Conservation (phyloP, 2,329 filamentous ascomycete genomes). For the Podosphaera leucotricha region DNA sequence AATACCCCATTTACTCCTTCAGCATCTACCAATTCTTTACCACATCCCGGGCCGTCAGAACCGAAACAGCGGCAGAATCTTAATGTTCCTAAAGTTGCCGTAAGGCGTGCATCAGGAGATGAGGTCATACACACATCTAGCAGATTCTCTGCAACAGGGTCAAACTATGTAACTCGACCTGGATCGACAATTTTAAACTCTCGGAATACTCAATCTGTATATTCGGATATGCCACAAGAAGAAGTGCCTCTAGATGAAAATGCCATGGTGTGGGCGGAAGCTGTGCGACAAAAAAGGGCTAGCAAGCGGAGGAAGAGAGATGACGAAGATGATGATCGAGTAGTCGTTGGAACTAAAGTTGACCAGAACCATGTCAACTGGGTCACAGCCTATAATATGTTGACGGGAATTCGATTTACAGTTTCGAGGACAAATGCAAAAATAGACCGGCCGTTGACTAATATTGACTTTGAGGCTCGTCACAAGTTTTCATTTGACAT, state of each 20-base stretch:
- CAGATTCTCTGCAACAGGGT: conserved; percentile 44
- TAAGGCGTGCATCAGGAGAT: conserved; percentile 41
- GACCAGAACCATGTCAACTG: conserved; percentile 94
- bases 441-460: conserved; percentile 69
- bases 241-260: conserved; percentile 76
- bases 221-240: conserved; percentile 64
- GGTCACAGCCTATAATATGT: conserved; percentile 98
- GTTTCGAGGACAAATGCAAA: conserved; percentile 95
- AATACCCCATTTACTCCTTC: conserved; percentile 22
- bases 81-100: conserved; percentile 51
- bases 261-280: conserved; percentile 75
- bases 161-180: conserved; percentile 38
- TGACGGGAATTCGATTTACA: conserved; percentile 92
- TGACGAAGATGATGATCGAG: conserved; percentile 76
- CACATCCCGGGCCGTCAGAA: conserved; percentile 28
- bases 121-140: conserved; percentile 51
- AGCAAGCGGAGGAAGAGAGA: conserved; percentile 67
- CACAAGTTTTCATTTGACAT: conserved; percentile 99
- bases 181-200: conserved; percentile 66
- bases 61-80: conserved; percentile 70
- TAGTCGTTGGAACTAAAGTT: conserved; percentile 90
- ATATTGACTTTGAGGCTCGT: conserved; percentile 78
- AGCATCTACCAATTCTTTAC: conserved; percentile 13
- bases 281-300: conserved; percentile 73
- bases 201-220: conserved; percentile 60